Percentiles rank a stretch among this genome's conserved stretches.
Conservation (phyloP, 768 basidiomycete genomes). For the Lentinula guzmanii region DNA sequence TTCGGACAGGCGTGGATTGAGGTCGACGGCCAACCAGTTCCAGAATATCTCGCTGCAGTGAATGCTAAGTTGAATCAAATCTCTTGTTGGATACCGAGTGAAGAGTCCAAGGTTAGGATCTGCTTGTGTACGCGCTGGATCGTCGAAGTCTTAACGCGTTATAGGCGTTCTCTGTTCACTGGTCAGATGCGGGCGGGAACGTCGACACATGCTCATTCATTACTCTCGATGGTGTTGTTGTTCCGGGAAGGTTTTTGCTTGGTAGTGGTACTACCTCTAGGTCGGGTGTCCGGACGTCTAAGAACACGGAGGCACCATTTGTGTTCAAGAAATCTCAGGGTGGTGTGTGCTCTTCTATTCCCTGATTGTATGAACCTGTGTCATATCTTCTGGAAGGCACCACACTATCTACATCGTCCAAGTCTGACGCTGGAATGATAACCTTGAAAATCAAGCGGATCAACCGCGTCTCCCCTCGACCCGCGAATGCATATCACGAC, state of each 20-base stretch:
- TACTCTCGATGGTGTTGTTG: conserved; percentile 55
- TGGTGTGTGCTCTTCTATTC: conserved; percentile 22
- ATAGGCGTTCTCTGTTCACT: conserved; percentile 56
- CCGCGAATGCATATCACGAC: conserved; percentile 36
- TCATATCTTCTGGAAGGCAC: background rate
- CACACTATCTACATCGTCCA: background rate
- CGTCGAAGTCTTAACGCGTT: background rate
- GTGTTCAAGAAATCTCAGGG: conserved; percentile 38
- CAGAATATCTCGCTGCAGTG: conserved; percentile 50
- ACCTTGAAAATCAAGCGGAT: conserved; percentile 41
- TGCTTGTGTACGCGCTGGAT: background rate
- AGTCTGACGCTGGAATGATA: conserved; percentile 47
- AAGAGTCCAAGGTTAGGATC: conserved; percentile 44
- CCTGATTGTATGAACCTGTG: background rate
- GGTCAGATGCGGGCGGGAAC: conserved; percentile 54
- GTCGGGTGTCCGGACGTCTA: conserved; percentile 45
- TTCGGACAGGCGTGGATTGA: conserved; percentile 49
- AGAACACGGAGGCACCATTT: conserved; percentile 52
- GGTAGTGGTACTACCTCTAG: conserved; percentile 53
- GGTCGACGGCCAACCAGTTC: conserved; percentile 39
- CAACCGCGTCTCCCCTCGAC: conserved; percentile 19
- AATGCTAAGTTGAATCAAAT: conserved; percentile 38
- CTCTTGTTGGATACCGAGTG: conserved; percentile 66
- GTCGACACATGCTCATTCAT: conserved; percentile 56
- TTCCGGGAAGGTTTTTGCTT: conserved; percentile 57